A percentile compares a stretch with the other conserved stretches of the same genome.
Conservation (phyloP, 805 yeast genomes). For the Wickerhamomyces hampshirensis region DNA sequence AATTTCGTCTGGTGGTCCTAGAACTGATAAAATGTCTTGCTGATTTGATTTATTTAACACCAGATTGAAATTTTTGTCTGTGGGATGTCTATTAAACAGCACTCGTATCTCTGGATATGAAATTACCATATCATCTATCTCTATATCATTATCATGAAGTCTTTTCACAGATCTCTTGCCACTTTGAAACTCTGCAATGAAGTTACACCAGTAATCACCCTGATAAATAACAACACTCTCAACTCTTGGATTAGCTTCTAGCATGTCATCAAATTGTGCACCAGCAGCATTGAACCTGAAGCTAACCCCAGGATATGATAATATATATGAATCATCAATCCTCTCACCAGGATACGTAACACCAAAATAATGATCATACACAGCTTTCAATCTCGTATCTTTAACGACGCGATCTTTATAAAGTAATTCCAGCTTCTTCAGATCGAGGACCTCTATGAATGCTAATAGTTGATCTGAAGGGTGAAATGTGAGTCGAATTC, state of each 20-base stretch:
- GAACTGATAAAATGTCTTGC: conserved; percentile 39
- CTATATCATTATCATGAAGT: conserved; percentile 4
- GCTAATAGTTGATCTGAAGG: conserved; percentile 8
- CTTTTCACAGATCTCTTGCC: conserved; percentile 1
- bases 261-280: conserved; percentile 2
- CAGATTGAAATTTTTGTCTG: conserved; percentile 17
- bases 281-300: conserved; percentile 36
- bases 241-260: conserved; percentile 10
- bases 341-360: conserved; percentile 56
- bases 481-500: conserved; percentile 8
- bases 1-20: conserved; percentile 57
- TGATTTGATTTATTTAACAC: conserved; percentile 41
- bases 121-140: conserved; percentile 9
- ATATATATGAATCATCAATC: conserved; percentile 23
- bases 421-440: conserved; percentile 4
- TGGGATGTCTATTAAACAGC: conserved; percentile 25
- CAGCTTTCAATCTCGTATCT: conserved; percentile 32
- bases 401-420: conserved; percentile 14
- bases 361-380: conserved; percentile 55
- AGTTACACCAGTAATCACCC: conserved; percentile 24
- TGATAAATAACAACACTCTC: conserved; percentile 14
- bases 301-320: conserved; percentile 54
- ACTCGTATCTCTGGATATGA: conserved; percentile 6
- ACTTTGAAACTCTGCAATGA: neutral
- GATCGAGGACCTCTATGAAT: conserved; percentile 13